These are phyloP conservation scores for Rhamnella rubrinervis DNA, from an alignment of 331 rosid genomes.

Conservation along the genomic window DNA sequence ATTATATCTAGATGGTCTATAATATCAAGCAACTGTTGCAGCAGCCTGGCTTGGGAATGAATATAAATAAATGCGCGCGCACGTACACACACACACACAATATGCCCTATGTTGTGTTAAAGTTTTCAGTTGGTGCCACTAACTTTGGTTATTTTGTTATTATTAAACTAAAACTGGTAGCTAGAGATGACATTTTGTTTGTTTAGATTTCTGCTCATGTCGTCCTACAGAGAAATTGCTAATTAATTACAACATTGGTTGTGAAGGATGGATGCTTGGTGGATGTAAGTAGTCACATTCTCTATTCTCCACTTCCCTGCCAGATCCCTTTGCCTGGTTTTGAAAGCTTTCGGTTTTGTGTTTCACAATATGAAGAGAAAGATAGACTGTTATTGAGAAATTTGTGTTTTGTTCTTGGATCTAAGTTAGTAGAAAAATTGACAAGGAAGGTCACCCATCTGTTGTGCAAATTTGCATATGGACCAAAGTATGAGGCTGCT, in stretches of 20 bases:
- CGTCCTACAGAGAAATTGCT: slow-evolving; percentile 15
- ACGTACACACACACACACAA: no score
- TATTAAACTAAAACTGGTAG: background rate
- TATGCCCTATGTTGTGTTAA: background rate
- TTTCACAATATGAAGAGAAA: slow-evolving; percentile 87
- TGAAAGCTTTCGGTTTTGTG: slow-evolving; percentile 77
- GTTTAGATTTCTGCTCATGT: background rate
- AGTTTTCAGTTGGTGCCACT: background rate
- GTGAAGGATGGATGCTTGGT: slow-evolving; percentile 77
- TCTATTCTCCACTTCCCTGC: slow-evolving; percentile 95
- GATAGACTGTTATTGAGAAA: slow-evolving; percentile 73
- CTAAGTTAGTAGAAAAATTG: slow-evolving; percentile 68
- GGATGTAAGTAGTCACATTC: slow-evolving; percentile 73
- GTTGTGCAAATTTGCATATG: slow-evolving; percentile 75
- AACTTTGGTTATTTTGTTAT: slow-evolving; percentile 7
- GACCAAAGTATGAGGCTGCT: slow-evolving; percentile 87
- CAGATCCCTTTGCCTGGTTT: slow-evolving; percentile 77
- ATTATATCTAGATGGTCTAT: background rate
- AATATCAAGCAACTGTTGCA: background rate
- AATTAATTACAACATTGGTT: slow-evolving; percentile 27
- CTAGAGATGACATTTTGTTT: background rate
- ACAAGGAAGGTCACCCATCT: slow-evolving; percentile 87
- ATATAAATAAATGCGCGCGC: background rate
- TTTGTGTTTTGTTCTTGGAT: slow-evolving; percentile 88
- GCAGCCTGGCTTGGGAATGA: background rate